Percentiles rank a stretch among this genome's conserved stretches.
These are phyloP conservation scores for Cynara cardunculus DNA, from an alignment of 129 eudicot genomes.

Conservation along the genomic window DNA sequence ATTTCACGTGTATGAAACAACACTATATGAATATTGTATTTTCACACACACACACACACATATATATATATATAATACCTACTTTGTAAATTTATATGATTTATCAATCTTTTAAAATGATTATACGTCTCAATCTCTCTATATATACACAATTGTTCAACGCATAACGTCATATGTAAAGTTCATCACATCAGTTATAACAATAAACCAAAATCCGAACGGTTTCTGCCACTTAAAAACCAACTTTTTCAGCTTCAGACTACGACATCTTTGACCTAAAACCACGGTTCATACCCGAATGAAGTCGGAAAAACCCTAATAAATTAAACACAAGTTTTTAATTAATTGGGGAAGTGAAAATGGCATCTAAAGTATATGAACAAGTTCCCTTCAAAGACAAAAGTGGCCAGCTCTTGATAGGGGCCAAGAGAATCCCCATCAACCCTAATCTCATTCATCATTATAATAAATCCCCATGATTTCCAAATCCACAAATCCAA, in stretches of 20 bases:
- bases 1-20: neutral
- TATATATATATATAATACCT: neutral
- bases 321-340: neutral
- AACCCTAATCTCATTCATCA: conserved; percentile 18
- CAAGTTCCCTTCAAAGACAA: conserved; percentile 41
- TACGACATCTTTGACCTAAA: conserved; percentile 13
- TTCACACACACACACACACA: neutral
- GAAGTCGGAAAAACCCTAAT: neutral
- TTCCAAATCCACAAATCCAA: conserved; percentile 7
- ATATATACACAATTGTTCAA: too few relatives aligned
- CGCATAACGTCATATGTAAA: neutral
- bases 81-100: neutral
- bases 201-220: conserved; percentile 25
- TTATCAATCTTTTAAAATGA: neutral
- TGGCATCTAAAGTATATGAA: conserved; percentile 29
- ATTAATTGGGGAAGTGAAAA: conserved; percentile 2
- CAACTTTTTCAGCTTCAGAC: neutral
- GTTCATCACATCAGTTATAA: conserved; percentile 16
- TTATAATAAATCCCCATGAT: conserved; percentile 8
- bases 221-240: conserved; percentile 15
- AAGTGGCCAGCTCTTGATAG: conserved; percentile 48
- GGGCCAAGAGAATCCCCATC: conserved; percentile 37
- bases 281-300: neutral
- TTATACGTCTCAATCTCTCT: neutral
- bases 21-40: neutral